Conservation (phyloP, 2,329 filamentous ascomycete species). For the Helicocarpus griseus region DNA sequence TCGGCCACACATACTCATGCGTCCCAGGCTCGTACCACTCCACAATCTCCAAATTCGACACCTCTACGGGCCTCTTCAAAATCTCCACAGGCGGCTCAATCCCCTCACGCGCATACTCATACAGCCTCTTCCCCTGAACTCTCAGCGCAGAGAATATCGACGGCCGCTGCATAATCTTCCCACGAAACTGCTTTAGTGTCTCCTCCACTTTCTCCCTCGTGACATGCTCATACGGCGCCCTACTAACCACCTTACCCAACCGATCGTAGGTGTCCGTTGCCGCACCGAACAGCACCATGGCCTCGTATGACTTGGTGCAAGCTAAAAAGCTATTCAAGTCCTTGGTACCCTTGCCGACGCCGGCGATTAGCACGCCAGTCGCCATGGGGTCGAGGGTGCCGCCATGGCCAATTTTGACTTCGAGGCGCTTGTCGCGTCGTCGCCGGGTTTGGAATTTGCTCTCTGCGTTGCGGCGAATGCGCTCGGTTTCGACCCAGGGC, state of each 20-base stretch:
- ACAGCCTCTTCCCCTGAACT: conserved; percentile 86
- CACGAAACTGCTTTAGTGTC: conserved; percentile 64
- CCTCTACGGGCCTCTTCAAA: conserved; percentile 66
- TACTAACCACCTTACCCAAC: conserved; percentile 70
- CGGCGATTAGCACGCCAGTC: conserved; percentile 83
- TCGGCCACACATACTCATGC: conserved; percentile 71
- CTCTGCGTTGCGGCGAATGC: conserved; percentile 47
- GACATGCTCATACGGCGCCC: conserved; percentile 67
- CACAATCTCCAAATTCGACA: conserved; percentile 65
- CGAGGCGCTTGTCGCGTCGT: conserved; percentile 50
- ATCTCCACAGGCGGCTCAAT: conserved; percentile 80
- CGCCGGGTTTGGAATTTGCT: conserved; percentile 50
- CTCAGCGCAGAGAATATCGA: conserved; percentile 89
- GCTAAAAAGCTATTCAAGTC: conserved; percentile 64
- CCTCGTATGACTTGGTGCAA: conserved; percentile 91
- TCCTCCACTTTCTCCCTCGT: conserved; percentile 70
- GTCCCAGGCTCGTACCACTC: conserved; percentile 76
- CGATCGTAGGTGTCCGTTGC: conserved; percentile 89
- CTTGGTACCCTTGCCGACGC: conserved; percentile 83
- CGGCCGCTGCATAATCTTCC: conserved; percentile 79
- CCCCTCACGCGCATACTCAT: conserved; percentile 90
- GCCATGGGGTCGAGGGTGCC: conserved; percentile 91
- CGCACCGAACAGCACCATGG: conserved; percentile 78
- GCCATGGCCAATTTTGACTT: conserved; percentile 92
- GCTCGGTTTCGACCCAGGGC: conserved; percentile 62